Base-by-base conservation (phyloP, 1,284 basidiomycete genomes). In the Neolentinus lepideus region DNA sequence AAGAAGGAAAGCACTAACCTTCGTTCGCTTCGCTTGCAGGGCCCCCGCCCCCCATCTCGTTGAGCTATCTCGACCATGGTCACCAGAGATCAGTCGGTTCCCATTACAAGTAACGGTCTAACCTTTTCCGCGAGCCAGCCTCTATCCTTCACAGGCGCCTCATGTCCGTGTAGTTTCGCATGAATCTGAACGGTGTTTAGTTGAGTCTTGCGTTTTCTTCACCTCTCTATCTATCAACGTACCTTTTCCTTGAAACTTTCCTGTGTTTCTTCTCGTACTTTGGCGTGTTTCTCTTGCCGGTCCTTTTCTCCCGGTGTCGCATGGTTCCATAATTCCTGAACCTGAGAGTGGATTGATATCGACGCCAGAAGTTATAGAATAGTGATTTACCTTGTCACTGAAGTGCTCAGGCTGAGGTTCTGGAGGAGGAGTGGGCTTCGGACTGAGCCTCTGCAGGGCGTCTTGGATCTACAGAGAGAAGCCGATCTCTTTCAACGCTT, bases 21-120 rank as follows among this genome's bases (percentile, higher is more conserved):
- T 72, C 71, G 45, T 69, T 61, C 8, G 58, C 60, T 54, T 72
- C 70, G 3, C 64, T 64, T 33, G 60, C 56, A 9, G 61, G 57
- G 1, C 69, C 70, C 22, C 71, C 70, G 16, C 71, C 71, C 10
- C 59, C 58, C 57, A 63, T 59, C 25, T 60, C 59, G 58, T 63
- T 63, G 36, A 64, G 26, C 63, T 64, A 1, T 21, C 2, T 21
- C 8, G 14, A 22, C 16, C 43, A 31, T 31, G 29, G 12, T 12
- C 29, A n/a, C 16, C 16, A n/a, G 4, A 21, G 6, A 43, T 43
- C 4, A 43, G 8, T 43, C 6, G 6, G 16, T n/a, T n/a, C 38
- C 16, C 12, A 43, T 3, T 43, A 21, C n/a, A n/a, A n/a, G 16
- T 43, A 6, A 16, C 6, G 38, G 38, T 21, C 38, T n/a, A 21